Conservation (phyloP, 139 green algal species). For the Picochlorum sp. region DNA sequence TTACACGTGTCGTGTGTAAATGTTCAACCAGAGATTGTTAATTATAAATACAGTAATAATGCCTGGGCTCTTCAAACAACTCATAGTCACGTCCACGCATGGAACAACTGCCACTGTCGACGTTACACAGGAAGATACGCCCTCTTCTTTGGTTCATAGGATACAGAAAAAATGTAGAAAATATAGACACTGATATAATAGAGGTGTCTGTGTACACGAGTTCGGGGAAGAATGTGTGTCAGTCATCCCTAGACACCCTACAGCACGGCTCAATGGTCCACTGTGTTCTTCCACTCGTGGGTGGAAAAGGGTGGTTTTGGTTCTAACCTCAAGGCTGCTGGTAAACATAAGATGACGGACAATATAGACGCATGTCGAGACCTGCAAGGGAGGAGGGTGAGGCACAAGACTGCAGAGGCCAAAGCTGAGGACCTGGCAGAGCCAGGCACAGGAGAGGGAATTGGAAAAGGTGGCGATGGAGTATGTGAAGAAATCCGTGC, state of each 20-base stretch:
- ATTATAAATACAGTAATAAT: no score
- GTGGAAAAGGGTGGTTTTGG: slow-evolving; percentile 95
- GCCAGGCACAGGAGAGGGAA: slow-evolving; percentile 57
- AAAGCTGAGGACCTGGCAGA: slow-evolving; percentile 81
- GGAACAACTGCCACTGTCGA: no score
- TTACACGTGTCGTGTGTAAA: no score
- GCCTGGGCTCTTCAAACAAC: no score
- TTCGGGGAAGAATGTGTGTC: no score
- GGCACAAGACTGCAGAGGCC: slow-evolving; percentile 46
- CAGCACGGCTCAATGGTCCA: slow-evolving; percentile 84
- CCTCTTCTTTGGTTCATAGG: no score
- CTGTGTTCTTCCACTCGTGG: slow-evolving; percentile 88
- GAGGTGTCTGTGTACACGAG: no score
- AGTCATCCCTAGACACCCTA: background rate
- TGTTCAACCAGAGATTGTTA: no score
- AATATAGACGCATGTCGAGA: slow-evolving; percentile 92
- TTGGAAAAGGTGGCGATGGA: slow-evolving; percentile 68
- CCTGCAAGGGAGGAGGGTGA: slow-evolving; percentile 75
- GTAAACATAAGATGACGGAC: slow-evolving; percentile 66
- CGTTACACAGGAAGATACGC: no score
- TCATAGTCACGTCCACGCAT: no score
- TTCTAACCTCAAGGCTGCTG: slow-evolving; percentile 79
- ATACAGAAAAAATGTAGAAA: no score
- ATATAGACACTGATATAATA: no score
- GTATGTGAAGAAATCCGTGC: slow-evolving; percentile 64